Evolutionary conservation across 352 stramenopile species (phyloP).

Genomic region (Phytophthora hibernalis): DNA sequence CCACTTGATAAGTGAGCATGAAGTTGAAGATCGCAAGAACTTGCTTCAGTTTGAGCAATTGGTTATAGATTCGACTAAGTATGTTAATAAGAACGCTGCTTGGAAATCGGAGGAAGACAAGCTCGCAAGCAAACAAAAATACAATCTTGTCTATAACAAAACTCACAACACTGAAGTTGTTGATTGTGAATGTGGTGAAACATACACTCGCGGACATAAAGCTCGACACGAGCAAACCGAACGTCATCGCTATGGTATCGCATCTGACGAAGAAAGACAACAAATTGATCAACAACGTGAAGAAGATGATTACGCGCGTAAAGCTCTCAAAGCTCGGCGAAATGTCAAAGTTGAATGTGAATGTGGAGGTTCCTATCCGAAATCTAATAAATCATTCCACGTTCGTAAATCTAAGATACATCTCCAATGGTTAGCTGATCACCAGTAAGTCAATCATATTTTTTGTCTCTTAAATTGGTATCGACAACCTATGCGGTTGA

Average conservation of each 20-base stretch:
- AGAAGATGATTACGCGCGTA: conserved; percentile 8
- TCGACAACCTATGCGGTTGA: too few relatives aligned
- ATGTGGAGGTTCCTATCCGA: conserved; percentile 9
- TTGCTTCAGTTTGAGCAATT: conserved; percentile 21
- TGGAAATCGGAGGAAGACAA: conserved; percentile 12
- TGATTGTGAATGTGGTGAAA: conserved; percentile 27
- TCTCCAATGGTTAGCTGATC: conserved; percentile 14
- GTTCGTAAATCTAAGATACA: conserved; percentile 12
- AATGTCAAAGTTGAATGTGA: conserved; percentile 8
- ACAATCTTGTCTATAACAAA: not conserved
- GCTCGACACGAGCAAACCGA: conserved; percentile 22
- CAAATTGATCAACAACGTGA: conserved; percentile 8
- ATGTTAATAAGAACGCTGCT: conserved; percentile 23
- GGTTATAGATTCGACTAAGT: conserved; percentile 20
- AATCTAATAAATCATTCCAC: conserved; percentile 13
- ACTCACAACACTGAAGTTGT: not conserved
- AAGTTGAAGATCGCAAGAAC: conserved; percentile 18
- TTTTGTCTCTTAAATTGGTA: too few relatives aligned
- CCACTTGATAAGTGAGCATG: conserved; percentile 22
- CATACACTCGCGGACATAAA: conserved; percentile 27
- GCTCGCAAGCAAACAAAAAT: not conserved
- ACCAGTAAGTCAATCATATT: conserved; percentile 13
- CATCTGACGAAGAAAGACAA: conserved; percentile 19
- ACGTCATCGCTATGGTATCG: conserved; percentile 22
- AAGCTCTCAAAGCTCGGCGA: conserved; percentile 16